Evolutionary conservation across 495 filamentous ascomycete species (phyloP), one percentile per base, ranked within the genome.

Genomic region (Neurospora pannonica): DNA sequence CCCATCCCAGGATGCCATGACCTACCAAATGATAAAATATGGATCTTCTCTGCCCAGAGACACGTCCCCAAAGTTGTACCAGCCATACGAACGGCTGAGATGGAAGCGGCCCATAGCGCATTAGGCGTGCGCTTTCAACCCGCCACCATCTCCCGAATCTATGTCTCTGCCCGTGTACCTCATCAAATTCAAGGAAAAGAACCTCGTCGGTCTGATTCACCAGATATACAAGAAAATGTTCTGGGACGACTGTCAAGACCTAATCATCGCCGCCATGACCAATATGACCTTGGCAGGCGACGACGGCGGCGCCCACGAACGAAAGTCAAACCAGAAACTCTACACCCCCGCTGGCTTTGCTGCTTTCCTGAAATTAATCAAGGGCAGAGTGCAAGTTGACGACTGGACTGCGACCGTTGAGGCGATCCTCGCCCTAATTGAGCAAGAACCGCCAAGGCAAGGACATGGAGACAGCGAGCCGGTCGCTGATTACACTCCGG

Each of bases 41-140:
- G 54, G 28, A 67, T 67, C 54, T 36, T 2, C 6, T 34, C 3
- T 34, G 70, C 38, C 21, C 74, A 77, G 43, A 71, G 73, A 8
- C 76, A 81, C 38, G 24, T 79, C 19, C 74, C 74, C 75, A 31
- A 78, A 83, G 24, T 70, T 83, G 9, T 77, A 80, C 62, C 69
- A 79, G 17, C 60, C 54, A 31, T 67, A 67, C 54, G 54, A 36
- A 4, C 54, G 36, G 38, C 71, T 54, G 34, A 72, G 8, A 39
- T 78, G 54, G 75, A 70, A 28, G 38, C 75, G 24, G 40, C 62
- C 40, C 75, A 76, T 38, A n/a, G 37, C 37, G 36, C 34, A 37
- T 13, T 43, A 42, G 71, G 17, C 31, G 10, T 76, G 74, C 8
- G 73, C 71, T n/a, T 78, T 79, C 34, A 40, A 71, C 60, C 5